phyloP scores from a whole-genome alignment of 192 early-diverging fungal species.

The Rhizophagus clarus region DNA sequence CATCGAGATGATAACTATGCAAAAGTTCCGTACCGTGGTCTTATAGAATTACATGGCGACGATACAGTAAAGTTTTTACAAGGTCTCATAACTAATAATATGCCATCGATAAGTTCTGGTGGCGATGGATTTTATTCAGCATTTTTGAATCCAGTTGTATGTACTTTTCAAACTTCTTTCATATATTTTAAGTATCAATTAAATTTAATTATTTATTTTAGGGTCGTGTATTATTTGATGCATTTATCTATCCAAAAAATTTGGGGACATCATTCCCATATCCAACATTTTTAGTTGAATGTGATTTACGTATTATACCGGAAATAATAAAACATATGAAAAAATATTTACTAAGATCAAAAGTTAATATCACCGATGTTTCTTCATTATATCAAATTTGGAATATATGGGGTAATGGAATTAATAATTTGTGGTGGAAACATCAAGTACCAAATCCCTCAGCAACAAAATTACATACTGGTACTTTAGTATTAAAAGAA shows the following conservation, averaged over 20 bases:
- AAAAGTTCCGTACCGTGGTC: constrained; percentile 54
- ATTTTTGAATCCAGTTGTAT: constrained; percentile 80
- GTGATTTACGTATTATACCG: constrained; percentile 56
- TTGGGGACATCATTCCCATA: constrained; percentile 60
- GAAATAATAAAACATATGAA: constrained; percentile 67
- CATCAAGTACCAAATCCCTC: constrained; percentile 5
- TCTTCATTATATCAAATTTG: constrained; percentile 65
- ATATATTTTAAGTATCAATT: neutral
- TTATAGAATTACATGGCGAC: constrained; percentile 68
- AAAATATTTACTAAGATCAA: constrained; percentile 79
- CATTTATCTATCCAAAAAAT: constrained; percentile 84
- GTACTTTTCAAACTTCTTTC: neutral
- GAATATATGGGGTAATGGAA: constrained; percentile 73
- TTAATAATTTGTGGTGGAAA: constrained; percentile 37
- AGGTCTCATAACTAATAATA: constrained; percentile 89
- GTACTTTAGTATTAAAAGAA: constrained; percentile 30
- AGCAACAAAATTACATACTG: constrained; percentile 1
- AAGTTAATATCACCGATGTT: constrained; percentile 70
- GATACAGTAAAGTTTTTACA: constrained; percentile 88
- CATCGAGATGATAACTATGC: constrained; percentile 42
- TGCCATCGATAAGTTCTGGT: constrained; percentile 66
- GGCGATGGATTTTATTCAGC: constrained; percentile 78
- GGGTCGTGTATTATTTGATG: constrained; percentile 89
- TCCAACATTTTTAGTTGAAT: constrained; percentile 76
- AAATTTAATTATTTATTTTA: constrained; percentile 35